Evolutionary conservation across 2,329 filamentous ascomycete genomes (phyloP), one percentile per base, ranked within the genome.

Genomic region (Paramyrothecium roridum): DNA sequence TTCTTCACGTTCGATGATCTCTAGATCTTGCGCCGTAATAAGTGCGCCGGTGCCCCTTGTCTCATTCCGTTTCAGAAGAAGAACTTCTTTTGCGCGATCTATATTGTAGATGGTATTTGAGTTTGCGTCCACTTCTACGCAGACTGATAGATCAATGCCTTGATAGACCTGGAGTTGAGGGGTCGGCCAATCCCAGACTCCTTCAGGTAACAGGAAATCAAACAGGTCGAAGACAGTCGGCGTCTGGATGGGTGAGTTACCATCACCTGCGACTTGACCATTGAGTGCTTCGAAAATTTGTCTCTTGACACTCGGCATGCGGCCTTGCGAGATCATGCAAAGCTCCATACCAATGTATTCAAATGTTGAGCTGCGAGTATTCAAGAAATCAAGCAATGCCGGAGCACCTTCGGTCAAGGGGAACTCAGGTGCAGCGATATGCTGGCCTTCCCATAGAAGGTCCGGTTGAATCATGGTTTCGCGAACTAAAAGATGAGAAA

Each of bases 181-280:
- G 2, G 81, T 70, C 2, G 80, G 67, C 4, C 76, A 69, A 22
- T 76, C 70, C 76, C 82, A 84, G n/a, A 76, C 66, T 17, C 71
- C 76, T 48, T 80, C 79, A 20, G 78, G 68, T 2, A 81, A 71
- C 57, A 95, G 82, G 65, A 98, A 98, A 72, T 99, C 95, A 64
- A 96, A 95, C 21, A 98, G 80, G 61, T 97, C 92, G 65, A 98
- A 96, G 8, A 98, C 82, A 3, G 89, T 92, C 1, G 88, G 82
- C 56, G 91, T 89, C 26, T 79, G 75, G 40, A 89, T 76, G 6
- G 85, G 77, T 53, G 90, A 83, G 50, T 88, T 87, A 56, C 84
- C 84, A 16, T 88, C 82, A 19, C 86, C 76, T 12, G 83, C 79
- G 8, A 91, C 85, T 46, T 88, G 86, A 6, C 95, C 95, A 47